Evolutionary conservation across 2,329 filamentous ascomycete genomes (phyloP), one percentile per base, ranked within the genome.

Genomic region (Coniella vitis): DNA sequence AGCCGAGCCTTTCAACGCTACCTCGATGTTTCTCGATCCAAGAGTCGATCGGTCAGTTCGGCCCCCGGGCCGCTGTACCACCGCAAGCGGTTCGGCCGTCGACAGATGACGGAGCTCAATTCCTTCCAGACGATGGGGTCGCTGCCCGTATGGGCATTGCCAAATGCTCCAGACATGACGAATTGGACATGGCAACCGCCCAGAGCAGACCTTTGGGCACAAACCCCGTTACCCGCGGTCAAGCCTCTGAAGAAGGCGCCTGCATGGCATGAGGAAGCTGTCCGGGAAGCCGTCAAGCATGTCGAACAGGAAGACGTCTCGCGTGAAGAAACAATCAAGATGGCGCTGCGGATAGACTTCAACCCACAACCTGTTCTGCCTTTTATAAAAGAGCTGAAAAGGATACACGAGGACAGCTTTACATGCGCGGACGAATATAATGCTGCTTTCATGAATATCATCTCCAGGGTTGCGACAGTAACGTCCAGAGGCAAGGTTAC

Each of bases 41-140:
- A 48, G 22, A 58, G 58, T 16, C 63, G 67, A 32, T 56, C 58
- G 14, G 60, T 58, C 40, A 64, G 65, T 57, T 74, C 71, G 21
- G 66, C 72, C 7, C 72, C 74, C 0, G 78, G 77, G 0, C 76
- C 77, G 1, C 65, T 81, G 54, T 78, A 81, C 62, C 72, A 69
- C 57, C 71, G 74, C 25, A 74, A 73, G 25, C 70, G 77, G 7
- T 57, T 73, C 17, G 75, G 75, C 32, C 78, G 70, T 59, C 71
- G 78, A 48, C 71, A 70, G 45, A 77, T 81, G 69, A 75, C 72
- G 17, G 75, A 70, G 45, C 61, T 77, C 50, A 67, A 66, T 48
- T 60, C 66, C 16, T 64, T 73, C 47, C 67, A 72, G 21, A 59
- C 65, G 8, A 60, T 69, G 19, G 56, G 64, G 7, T 64, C 63